phyloP scores from a whole-genome alignment of 345 rosid genomes.

The Jatropha curcas region DNA sequence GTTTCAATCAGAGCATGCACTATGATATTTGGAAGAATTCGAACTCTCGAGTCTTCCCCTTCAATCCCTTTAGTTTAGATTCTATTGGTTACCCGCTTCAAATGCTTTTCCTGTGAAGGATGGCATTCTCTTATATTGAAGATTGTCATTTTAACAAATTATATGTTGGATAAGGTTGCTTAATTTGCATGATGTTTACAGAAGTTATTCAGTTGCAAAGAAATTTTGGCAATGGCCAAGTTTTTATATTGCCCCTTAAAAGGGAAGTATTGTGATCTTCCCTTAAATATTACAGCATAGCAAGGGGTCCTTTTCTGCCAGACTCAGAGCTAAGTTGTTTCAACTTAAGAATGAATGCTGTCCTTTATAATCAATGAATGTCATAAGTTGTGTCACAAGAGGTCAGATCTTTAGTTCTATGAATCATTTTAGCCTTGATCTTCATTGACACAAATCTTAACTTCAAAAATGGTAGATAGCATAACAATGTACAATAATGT shows the following conservation, averaged over 20 bases:
- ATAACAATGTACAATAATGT: background rate
- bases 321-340: constrained; percentile 5
- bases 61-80: background rate
- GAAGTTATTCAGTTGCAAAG: background rate
- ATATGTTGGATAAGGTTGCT: background rate
- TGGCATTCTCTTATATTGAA: background rate
- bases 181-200: background rate
- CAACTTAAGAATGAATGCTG: background rate
- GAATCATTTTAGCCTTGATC: background rate
- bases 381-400: background rate
- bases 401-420: background rate
- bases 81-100: background rate
- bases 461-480: background rate
- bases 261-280: background rate
- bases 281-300: background rate
- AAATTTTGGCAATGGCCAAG: background rate
- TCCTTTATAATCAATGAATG: background rate
- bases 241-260: background rate
- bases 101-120: background rate
- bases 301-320: background rate
- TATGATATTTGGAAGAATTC: background rate
- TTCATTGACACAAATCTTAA: background rate
- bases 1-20: background rate
- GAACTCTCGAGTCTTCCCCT: background rate
- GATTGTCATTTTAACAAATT: background rate